A percentile compares a stretch with the other conserved stretches of the same genome.
Conservation (phyloP, 2,329 filamentous ascomycete species). For the Trichoderma sp. region DNA sequence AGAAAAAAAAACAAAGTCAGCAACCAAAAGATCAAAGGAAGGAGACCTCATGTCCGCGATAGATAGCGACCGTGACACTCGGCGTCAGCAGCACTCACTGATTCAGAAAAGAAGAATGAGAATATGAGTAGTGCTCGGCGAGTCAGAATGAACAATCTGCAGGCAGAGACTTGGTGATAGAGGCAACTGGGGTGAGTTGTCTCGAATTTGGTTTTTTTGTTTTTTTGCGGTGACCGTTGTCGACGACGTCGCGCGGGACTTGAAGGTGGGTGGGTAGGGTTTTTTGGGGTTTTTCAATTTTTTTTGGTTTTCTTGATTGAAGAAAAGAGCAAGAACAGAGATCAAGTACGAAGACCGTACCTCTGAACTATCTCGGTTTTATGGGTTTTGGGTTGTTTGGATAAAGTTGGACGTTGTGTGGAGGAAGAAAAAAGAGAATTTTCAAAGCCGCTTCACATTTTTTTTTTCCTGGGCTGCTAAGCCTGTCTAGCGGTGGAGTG, state of each 20-base stretch:
- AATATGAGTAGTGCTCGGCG: constrained; percentile 15
- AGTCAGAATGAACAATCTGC: constrained; percentile 23
- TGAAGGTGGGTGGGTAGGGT: constrained; percentile 50
- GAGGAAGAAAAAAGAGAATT: constrained; percentile 47
- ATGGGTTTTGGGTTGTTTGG: constrained; percentile 46
- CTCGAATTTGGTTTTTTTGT: constrained; percentile 20
- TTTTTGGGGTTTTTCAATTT: constrained; percentile 59
- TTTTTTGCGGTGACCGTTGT: constrained; percentile 30
- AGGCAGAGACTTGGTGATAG: constrained; percentile 22
- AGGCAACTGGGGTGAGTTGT: constrained; percentile 25
- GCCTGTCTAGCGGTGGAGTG: constrained; percentile 31
- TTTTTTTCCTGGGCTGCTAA: constrained; percentile 31
- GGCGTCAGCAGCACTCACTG: constrained; percentile 19
- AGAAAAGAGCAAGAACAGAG: constrained; percentile 61
- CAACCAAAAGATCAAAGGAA: background rate
- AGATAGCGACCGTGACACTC: background rate
- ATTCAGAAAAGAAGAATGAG: constrained; percentile 13
- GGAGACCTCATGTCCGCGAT: background rate
- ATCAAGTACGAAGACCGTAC: constrained; percentile 61
- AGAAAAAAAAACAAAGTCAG: constrained; percentile 12
- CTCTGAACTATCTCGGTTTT: constrained; percentile 55
- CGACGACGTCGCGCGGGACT: constrained; percentile 35
- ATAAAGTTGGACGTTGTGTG: constrained; percentile 54
- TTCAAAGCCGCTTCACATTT: constrained; percentile 39
- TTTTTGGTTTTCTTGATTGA: constrained; percentile 60